phyloP scores from a whole-genome alignment of 2,329 filamentous ascomycete species.

The Westerdykella sp. region DNA sequence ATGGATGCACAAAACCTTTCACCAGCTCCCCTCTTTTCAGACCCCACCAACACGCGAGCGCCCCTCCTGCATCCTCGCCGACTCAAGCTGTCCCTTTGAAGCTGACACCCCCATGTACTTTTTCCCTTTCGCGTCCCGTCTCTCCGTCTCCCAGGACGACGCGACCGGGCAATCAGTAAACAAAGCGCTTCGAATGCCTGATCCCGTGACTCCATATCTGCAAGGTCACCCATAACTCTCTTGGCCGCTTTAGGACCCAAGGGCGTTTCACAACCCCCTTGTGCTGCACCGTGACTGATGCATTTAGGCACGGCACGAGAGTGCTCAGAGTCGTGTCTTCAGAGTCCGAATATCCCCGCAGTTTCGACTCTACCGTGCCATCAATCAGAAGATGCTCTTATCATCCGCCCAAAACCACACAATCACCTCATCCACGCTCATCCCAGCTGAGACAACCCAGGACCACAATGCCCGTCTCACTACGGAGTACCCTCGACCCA shows the following conservation, averaged over 20 bases:
- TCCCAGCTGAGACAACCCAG: too few relatives aligned
- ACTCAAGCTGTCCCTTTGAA: constrained; percentile 4
- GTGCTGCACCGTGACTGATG: constrained; percentile 11
- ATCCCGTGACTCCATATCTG: constrained; percentile 28
- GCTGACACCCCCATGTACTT: constrained; percentile 16
- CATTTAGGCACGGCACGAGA: constrained; percentile 8
- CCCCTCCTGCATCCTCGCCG: constrained; percentile 24
- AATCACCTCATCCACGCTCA: too few relatives aligned
- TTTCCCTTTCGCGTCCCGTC: constrained; percentile 8
- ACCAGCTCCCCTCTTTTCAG: constrained; percentile 13
- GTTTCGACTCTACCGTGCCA: too few relatives aligned
- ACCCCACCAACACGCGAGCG: constrained; percentile 31
- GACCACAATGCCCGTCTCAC: too few relatives aligned
- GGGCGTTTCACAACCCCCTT: constrained; percentile 27
- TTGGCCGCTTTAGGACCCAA: constrained; percentile 16
- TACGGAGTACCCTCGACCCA: too few relatives aligned
- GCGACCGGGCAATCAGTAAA: constrained; percentile 26
- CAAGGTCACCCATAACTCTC: constrained; percentile 9
- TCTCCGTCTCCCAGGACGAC: constrained; percentile 31
- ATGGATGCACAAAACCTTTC: constrained; percentile 35
- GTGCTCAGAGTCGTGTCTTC: not conserved
- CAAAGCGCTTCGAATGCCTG: constrained; percentile 24
- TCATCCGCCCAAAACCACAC: too few relatives aligned
- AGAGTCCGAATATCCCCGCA: too few relatives aligned
- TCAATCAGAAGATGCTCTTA: too few relatives aligned